Evolutionary conservation across 305 asterid genomes (phyloP), one percentile per base, ranked within the genome.

Genomic region (Andrographis paniculata): DNA sequence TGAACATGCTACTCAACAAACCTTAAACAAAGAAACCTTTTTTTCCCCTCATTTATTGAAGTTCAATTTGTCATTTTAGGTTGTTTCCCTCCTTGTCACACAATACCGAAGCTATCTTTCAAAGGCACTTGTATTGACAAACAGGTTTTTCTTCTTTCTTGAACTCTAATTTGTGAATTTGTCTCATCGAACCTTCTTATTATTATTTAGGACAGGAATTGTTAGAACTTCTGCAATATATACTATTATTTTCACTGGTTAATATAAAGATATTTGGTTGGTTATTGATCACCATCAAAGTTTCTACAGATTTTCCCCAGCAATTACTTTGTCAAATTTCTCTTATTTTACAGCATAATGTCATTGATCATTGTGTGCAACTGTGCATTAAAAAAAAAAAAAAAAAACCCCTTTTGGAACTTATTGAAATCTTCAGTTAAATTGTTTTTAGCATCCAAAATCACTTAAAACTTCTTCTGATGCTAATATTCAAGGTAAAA

Each of bases 21-120:
- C 52, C 48, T 50, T 36, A 23, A 36, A 53, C 38, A 9, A 39
- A 38, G 42, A 36, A n/a, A n/a, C n/a, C n/a, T 33, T 53, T 58
- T 42, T 60, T 23, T 48, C 61, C 49, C 51, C 37, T 53, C 58
- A 42, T 56, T 42, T 38, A 42, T 48, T 59, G 55, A 58, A 47
- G 30, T 42, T 33, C 49, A 55, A 28, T 48, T 56, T 14, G 65
- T 55, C n/a, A n/a, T 56, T 61, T 47, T 74, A 92, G 95, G 87
- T 92, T 60, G 78, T 81, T 62, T 84, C 96, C 46, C 77, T 92
- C 56, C 80, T 92, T 61, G 63, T 71, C 63, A 71, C 92, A 19
- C 93, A 79, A 54, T 87, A 81, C 44, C 96, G 95, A 43, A 84
- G 87, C 66, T 63, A 77, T 66, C 91, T 87, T 39, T 92, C 99